A percentile compares a stretch with the other conserved stretches of the same genome.
Evolutionary conservation across 768 basidiomycete genomes (phyloP).

Genomic region (Termitomyces sp.): DNA sequence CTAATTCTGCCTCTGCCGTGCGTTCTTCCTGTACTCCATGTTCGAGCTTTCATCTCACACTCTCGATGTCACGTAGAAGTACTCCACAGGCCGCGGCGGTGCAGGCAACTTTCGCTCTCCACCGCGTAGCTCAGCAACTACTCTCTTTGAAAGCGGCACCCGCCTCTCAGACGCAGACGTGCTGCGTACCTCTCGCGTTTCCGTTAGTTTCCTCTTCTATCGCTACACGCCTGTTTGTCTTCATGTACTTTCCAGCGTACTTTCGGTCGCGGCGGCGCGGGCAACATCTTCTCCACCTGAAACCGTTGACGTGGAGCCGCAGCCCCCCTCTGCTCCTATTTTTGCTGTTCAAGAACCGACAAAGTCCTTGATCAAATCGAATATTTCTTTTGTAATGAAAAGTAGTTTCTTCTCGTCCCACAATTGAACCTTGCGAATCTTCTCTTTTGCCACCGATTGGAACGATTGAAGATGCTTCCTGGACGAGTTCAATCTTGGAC

Average conservation of each 20-base stretch:
- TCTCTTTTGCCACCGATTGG: no score
- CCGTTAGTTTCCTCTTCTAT: conserved; percentile 25
- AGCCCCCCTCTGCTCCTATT: neutral
- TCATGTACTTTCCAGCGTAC: conserved; percentile 35
- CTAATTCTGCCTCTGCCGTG: conserved; percentile 31
- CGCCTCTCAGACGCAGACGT: conserved; percentile 25
- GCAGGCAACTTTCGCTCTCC: conserved; percentile 83
- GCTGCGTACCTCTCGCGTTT: conserved; percentile 26
- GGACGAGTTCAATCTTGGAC: no score
- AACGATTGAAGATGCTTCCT: no score
- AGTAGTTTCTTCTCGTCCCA: no score
- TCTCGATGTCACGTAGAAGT: conserved; percentile 24
- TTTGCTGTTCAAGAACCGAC: no score
- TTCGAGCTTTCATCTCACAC: neutral
- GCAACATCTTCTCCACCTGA: conserved; percentile 46
- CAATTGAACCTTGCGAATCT: no score
- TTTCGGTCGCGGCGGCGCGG: conserved; percentile 59
- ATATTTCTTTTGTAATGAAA: no score
- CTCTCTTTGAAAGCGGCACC: conserved; percentile 21
- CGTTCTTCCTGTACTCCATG: conserved; percentile 1
- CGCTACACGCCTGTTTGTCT: neutral
- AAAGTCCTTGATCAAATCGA: no score
- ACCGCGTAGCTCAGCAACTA: conserved; percentile 41
- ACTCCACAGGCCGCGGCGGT: conserved; percentile 79
- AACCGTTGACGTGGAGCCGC: conserved; percentile 38